Evolutionary conservation across 345 rosid genomes (phyloP).

Genomic region (Moricandia moricandioides): DNA sequence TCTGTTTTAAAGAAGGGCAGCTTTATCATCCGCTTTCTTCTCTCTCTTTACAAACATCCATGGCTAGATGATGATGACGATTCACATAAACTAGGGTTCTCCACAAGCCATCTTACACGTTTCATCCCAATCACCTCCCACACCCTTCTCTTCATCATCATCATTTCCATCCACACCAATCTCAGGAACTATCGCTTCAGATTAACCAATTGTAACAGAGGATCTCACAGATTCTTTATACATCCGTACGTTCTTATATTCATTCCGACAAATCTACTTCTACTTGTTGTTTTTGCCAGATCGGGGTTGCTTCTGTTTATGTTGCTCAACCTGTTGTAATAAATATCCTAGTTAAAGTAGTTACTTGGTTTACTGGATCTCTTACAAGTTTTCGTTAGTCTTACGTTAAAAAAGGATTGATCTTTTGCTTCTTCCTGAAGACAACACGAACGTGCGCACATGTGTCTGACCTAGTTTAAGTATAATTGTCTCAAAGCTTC

Average conservation of each 20-base stretch:
- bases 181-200: constrained; percentile 1
- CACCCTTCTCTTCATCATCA: background rate
- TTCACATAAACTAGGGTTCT: constrained; percentile 29
- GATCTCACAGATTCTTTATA: constrained; percentile 32
- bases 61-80: constrained; percentile 2
- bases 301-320: background rate
- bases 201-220: constrained; percentile 1
- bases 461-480: constrained; percentile 16
- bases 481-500: constrained; percentile 23
- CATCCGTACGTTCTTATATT: constrained; percentile 3
- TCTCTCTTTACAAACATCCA: background rate
- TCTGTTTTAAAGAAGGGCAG: too few relatives aligned
- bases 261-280: too few relatives aligned
- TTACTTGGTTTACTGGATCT: too few relatives aligned
- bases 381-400: constrained; percentile 3
- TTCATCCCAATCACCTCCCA: background rate
- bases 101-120: constrained; percentile 16
- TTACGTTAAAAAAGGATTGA: background rate
- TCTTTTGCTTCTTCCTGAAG: constrained; percentile 24
- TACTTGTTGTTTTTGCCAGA: too few relatives aligned
- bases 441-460: constrained; percentile 18
- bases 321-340: constrained; percentile 13
- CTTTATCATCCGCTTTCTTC: background rate
- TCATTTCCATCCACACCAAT: constrained; percentile 15
- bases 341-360: background rate